These are phyloP conservation scores for Botrytis galanthina DNA, from an alignment of 2,329 filamentous ascomycete genomes.

Conservation along the genomic window DNA sequence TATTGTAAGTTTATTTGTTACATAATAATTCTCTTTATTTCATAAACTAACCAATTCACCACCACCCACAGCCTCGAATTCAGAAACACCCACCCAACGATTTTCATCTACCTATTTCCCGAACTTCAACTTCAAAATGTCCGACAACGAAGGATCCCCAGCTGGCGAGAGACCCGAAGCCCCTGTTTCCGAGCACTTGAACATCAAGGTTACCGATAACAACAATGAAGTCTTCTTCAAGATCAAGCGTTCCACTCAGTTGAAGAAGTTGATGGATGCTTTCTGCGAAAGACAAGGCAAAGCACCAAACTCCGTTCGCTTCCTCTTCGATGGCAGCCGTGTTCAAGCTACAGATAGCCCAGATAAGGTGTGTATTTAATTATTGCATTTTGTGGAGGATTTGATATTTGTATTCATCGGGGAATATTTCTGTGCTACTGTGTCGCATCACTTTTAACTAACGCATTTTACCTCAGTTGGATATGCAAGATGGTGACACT, in stretches of 20 bases:
- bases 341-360: slow-evolving; percentile 88
- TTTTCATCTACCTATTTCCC: slow-evolving; percentile 6
- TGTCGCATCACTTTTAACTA: slow-evolving; percentile 8
- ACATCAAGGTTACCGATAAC: slow-evolving; percentile 99
- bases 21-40: not conserved
- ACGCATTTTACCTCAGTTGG: slow-evolving; percentile 61
- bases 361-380: slow-evolving; percentile 68
- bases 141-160: slow-evolving; percentile 49
- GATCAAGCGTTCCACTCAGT: slow-evolving; percentile 93
- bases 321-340: slow-evolving; percentile 92
- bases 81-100: slow-evolving; percentile 1
- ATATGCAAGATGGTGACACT: slow-evolving; percentile 94
- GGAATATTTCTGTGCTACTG: not conserved
- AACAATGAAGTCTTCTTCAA: slow-evolving; percentile 99
- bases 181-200: slow-evolving; percentile 71
- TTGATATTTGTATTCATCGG: too few relatives aligned
- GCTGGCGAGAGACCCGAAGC: slow-evolving; percentile 39
- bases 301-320: slow-evolving; percentile 77
- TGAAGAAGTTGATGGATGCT: slow-evolving; percentile 97
- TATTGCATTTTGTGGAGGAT: not conserved
- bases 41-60: slow-evolving; percentile 3
- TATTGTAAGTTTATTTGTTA: slow-evolving; percentile 9
- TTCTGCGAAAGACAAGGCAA: slow-evolving; percentile 98
- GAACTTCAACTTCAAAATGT: slow-evolving; percentile 31
- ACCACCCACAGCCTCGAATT: slow-evolving; percentile 1